These are phyloP conservation scores for Lepidium didymum DNA, from an alignment of 345 rosid genomes.

Conservation along the genomic window DNA sequence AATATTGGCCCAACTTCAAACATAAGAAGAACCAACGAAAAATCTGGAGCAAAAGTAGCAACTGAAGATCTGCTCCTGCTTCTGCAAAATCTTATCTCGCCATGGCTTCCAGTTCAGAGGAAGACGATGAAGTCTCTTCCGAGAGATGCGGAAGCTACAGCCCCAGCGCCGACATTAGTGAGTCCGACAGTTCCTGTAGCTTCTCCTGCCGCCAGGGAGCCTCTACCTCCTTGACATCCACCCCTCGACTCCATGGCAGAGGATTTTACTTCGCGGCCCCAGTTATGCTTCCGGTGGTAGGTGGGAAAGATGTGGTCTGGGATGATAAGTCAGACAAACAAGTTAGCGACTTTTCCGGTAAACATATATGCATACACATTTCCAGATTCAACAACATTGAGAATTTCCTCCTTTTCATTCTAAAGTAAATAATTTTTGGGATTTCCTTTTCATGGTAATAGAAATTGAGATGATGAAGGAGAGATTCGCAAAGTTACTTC, in stretches of 20 bases:
- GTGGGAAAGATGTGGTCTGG: slow-evolving; percentile 61
- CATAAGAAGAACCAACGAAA: background rate
- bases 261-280: slow-evolving; percentile 50
- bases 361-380: too few relatives aligned
- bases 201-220: slow-evolving; percentile 64
- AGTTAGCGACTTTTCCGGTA: slow-evolving; percentile 67
- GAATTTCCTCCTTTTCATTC: too few relatives aligned
- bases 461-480: slow-evolving; percentile 98
- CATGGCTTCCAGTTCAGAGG: slow-evolving; percentile 51
- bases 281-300: slow-evolving; percentile 52
- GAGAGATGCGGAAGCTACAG: slow-evolving; percentile 90
- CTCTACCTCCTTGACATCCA: slow-evolving; percentile 58
- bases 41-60: background rate
- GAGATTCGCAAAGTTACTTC: slow-evolving; percentile 90
- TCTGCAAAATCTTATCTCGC: slow-evolving; percentile 21
- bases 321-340: slow-evolving; percentile 52
- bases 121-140: slow-evolving; percentile 51
- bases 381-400: too few relatives aligned
- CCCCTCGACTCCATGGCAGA: slow-evolving; percentile 35
- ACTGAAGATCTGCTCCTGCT: background rate
- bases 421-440: too few relatives aligned
- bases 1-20: background rate
- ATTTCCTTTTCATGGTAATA: slow-evolving; percentile 1
- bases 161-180: slow-evolving; percentile 92
- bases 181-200: slow-evolving; percentile 89